Base-by-base conservation (phyloP, 2,329 filamentous ascomycete genomes). In the Colletotrichum sp. region DNA sequence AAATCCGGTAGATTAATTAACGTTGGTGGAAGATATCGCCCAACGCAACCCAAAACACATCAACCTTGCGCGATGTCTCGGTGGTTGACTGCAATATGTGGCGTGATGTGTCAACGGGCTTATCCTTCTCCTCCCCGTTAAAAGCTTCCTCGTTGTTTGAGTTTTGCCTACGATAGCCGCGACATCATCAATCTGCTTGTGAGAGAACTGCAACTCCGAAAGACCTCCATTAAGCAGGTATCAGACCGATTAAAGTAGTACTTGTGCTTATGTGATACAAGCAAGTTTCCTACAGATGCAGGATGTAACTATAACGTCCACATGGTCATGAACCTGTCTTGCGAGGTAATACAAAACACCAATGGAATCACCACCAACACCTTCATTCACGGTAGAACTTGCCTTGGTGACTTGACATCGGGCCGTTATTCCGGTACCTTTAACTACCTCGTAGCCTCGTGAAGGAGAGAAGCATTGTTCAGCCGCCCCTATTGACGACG, bases 381-480 rank as follows among this genome's bases (percentile, higher is more conserved):
- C 0, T 3, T n/a, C 39, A 6, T 1, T n/a, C 0, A 5, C 39
- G n/a, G 39, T 9, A n/a, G 9, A n/a, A 3, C 3, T n/a, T 49
- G 0, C 3, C 2, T 6, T 49, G 19, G 16, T 0, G 8, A 5
- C 9, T 1, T n/a, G 19, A 3, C 1, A 12, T n/a, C 39, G 39
- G 39, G 19, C 39, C 39, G 39, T 2, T n/a, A 49, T 49, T 49
- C 0, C 39, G 0, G 9, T 19, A 7, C 6, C 39, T 49, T 2
- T 3, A 49, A 57, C 15, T 57, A 25, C 27, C 22, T 8, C 15
- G 1, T 4, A 16, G n/a, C 15, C 52, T 8, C 6, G 3, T 27
- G 52, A 57, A 57, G 52, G 11, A 13, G 22, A 12, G 52, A 12
- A 27, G 25, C 15, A 25, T 57, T 27, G 9, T 11, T 16, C 22